A percentile compares a stretch with the other conserved stretches of the same genome.
These are phyloP conservation scores for Didymella segeticola DNA, from an alignment of 2,329 filamentous ascomycete genomes.

Conservation along the genomic window DNA sequence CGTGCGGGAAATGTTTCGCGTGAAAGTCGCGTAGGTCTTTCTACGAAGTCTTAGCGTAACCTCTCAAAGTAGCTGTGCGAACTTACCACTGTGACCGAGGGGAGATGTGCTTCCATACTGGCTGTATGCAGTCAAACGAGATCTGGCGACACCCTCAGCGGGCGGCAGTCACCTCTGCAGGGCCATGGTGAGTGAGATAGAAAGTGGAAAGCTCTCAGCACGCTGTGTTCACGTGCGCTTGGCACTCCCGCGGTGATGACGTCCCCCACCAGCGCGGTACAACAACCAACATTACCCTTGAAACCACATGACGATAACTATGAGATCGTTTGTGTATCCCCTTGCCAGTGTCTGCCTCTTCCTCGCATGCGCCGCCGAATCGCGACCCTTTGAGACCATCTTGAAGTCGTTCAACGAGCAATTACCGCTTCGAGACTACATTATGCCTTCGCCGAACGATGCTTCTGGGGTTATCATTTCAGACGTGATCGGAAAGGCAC, in stretches of 20 bases:
- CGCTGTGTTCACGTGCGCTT: conserved; percentile 40
- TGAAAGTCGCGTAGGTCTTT: conserved; percentile 54
- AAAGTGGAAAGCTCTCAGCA: conserved; percentile 9
- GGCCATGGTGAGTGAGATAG: conserved; percentile 22
- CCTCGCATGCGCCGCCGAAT: conserved; percentile 41
- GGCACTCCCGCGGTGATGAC: conserved; percentile 44
- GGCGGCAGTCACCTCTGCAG: conserved; percentile 22
- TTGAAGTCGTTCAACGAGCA: conserved; percentile 41
- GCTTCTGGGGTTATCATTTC: conserved; percentile 69
- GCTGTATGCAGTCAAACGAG: neutral
- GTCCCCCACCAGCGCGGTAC: conserved; percentile 32
- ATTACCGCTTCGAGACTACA: conserved; percentile 35
- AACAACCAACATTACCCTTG: conserved; percentile 19
- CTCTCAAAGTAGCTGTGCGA: neutral
- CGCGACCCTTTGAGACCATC: conserved; percentile 41
- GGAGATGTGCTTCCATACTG: conserved; percentile 35
- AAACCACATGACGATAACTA: conserved; percentile 21
- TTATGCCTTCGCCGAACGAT: conserved; percentile 41
- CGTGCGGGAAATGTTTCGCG: conserved; percentile 51
- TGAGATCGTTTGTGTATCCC: conserved; percentile 41
- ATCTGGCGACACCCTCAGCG: conserved; percentile 21
- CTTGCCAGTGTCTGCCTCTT: conserved; percentile 39
- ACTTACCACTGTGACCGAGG: conserved; percentile 43
- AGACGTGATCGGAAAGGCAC: conserved; percentile 82
- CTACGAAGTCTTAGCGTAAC: conserved; percentile 38